Conservation (phyloP, 345 rosid species). For the Melastoma malabathricum region DNA sequence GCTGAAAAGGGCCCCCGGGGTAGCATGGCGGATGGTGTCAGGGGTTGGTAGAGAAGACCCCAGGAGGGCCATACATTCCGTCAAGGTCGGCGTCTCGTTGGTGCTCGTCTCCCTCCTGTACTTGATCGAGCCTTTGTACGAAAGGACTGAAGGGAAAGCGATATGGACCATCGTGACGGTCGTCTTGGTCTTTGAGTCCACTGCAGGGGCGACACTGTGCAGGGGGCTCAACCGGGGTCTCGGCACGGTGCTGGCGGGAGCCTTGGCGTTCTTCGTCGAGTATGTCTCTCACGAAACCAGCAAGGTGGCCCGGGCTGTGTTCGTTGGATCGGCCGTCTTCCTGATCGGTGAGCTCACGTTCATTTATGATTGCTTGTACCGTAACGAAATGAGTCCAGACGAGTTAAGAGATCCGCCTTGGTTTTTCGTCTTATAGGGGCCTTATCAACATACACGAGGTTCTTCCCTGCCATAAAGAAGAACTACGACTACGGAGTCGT, state of each 20-base stretch:
- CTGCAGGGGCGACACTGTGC: slow-evolving; percentile 73
- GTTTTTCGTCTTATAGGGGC: slow-evolving; percentile 29
- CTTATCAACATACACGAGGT: slow-evolving; percentile 59
- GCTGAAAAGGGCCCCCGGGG: slow-evolving; percentile 19
- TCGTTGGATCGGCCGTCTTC: slow-evolving; percentile 61
- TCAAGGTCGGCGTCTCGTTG: slow-evolving; percentile 68
- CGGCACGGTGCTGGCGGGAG: slow-evolving; percentile 64
- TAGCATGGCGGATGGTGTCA: slow-evolving; percentile 20
- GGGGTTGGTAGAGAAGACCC: slow-evolving; percentile 61
- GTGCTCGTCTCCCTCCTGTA: slow-evolving; percentile 59
- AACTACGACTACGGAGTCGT: slow-evolving; percentile 81
- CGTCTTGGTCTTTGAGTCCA: slow-evolving; percentile 73
- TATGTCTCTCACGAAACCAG: slow-evolving; percentile 42
- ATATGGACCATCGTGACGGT: slow-evolving; percentile 87
- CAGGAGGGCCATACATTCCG: slow-evolving; percentile 50
- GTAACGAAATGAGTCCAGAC: too few relatives aligned
- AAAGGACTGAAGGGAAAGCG: slow-evolving; percentile 46
- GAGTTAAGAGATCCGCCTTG: too few relatives aligned
- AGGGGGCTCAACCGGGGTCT: slow-evolving; percentile 79
- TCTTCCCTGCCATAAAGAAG: slow-evolving; percentile 71
- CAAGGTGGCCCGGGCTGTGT: slow-evolving; percentile 45
- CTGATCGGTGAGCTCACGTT: slow-evolving; percentile 31
- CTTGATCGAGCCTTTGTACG: slow-evolving; percentile 47
- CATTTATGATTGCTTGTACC: too few relatives aligned
- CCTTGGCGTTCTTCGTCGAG: slow-evolving; percentile 53